Base-by-base conservation (phyloP, 306 rosid genomes). In the Malus asiatica region DNA sequence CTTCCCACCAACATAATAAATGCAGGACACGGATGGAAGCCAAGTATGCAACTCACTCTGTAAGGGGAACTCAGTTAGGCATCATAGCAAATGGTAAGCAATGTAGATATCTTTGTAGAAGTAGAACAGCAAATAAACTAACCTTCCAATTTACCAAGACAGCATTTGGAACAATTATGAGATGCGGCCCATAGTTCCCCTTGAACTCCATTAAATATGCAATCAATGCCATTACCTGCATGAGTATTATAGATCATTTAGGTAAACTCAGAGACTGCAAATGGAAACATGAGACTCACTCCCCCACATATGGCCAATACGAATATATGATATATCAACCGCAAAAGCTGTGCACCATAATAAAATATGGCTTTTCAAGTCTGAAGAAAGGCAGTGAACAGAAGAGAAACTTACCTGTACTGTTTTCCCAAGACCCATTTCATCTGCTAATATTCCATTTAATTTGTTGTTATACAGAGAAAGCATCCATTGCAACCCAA, bases 71-170 rank as follows among this genome's bases (percentile, higher is more conserved):
- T 77, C 33, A 16, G 42, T 73, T 78, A 74, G 64, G 81, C 48
- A 77, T 14, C 79, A 82, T 74, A 68, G 61, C 58, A 62, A 53
- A 68, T 20, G 42, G 7, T 27, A n/a, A 73, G 75, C 66, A 67
- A 72, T 19, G 55, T 44, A 57, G 20, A 15, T 44, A 35, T 68
- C 30, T 45, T 61, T 57, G 40, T 57, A 58, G 76, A 69, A 53
- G 33, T 57, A 52, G 76, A 72, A 53, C 14, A 40, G 3, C 68
- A 52, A 62, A 57, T 60, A 19, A 22, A 73, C 88, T 62, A 74
- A 90, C 99, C 98, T 96, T 96, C 99, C 99, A 96, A 80, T 96
- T 96, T 63, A 96, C 99, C 89, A 96, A 80, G 87, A 96, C 99
- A 66, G 99, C 99, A 86, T 96, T 96, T 48, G 99, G 99, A 63